Evolutionary conservation across 441 rosid species (phyloP).

Genomic region (Gossypium laxum): DNA sequence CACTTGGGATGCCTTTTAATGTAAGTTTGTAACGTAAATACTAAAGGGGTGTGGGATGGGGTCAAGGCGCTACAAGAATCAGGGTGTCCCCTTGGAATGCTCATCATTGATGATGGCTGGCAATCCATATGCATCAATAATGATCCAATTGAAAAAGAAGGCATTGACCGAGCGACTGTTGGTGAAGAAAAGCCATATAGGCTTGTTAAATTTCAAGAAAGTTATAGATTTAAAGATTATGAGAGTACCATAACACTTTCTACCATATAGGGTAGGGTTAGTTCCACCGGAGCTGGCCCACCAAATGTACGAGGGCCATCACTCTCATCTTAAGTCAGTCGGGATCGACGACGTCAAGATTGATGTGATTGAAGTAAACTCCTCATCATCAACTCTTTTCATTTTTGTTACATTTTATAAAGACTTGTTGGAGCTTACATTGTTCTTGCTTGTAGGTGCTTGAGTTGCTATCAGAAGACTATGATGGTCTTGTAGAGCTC

Average conservation of each 20-base stretch:
- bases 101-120: slow-evolving; percentile 85
- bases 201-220: slow-evolving; percentile 59
- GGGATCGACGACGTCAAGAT: slow-evolving; percentile 84
- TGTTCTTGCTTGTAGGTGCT: slow-evolving; percentile 31
- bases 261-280: slow-evolving; percentile 41
- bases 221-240: slow-evolving; percentile 58
- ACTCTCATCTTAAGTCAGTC: slow-evolving; percentile 42
- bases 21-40: slow-evolving; percentile 34
- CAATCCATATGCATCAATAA: slow-evolving; percentile 56
- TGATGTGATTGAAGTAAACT: slow-evolving; percentile 76
- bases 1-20: slow-evolving; percentile 84
- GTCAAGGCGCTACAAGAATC: slow-evolving; percentile 53
- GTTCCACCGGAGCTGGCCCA: slow-evolving; percentile 55
- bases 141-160: slow-evolving; percentile 54
- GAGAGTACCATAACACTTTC: slow-evolving; percentile 30
- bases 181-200: slow-evolving; percentile 80
- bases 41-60: slow-evolving; percentile 56
- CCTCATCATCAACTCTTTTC: background rate
- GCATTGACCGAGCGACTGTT: slow-evolving; percentile 44
- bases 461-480: slow-evolving; percentile 66
- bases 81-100: slow-evolving; percentile 78
- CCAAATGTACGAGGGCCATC: slow-evolving; percentile 57
- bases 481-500: slow-evolving; percentile 74
- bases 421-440: no score
- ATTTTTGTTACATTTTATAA: background rate